Percentiles rank a stretch among this genome's conserved stretches.
These are phyloP conservation scores for Russula griseocarnosa DNA, from an alignment of 768 basidiomycete species.

Conservation along the genomic window DNA sequence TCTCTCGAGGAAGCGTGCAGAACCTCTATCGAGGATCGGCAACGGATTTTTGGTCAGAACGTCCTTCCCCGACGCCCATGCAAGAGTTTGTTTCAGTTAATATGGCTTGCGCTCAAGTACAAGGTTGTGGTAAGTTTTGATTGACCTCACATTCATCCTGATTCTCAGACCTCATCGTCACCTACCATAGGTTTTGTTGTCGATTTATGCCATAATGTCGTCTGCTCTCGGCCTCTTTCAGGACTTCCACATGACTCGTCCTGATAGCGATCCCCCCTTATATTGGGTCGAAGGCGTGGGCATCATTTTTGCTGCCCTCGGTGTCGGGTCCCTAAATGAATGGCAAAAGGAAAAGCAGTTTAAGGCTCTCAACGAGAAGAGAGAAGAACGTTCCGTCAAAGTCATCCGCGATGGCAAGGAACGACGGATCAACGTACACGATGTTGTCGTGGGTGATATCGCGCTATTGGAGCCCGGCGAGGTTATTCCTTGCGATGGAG, in stretches of 20 bases:
- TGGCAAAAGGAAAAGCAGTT: slow-evolving; percentile 99
- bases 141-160: slow-evolving; percentile 3
- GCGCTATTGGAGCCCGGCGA: slow-evolving; percentile 92
- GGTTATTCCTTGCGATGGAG: slow-evolving; percentile 91
- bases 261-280: slow-evolving; percentile 65
- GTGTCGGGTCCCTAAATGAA: slow-evolving; percentile 94
- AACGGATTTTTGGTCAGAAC: slow-evolving; percentile 51
- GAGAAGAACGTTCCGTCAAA: slow-evolving; percentile 89
- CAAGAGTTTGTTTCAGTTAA: slow-evolving; percentile 50
- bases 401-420: slow-evolving; percentile 41
- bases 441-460: slow-evolving; percentile 92
- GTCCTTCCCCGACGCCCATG: slow-evolving; percentile 44
- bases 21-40: slow-evolving; percentile 42
- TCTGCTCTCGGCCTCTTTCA: slow-evolving; percentile 92
- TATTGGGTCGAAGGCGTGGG: slow-evolving; percentile 97
- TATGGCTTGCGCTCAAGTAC: slow-evolving; percentile 62
- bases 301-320: slow-evolving; percentile 65
- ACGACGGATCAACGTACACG: slow-evolving; percentile 43
- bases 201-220: slow-evolving; percentile 88
- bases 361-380: slow-evolving; percentile 84
- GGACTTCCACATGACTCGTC: slow-evolving; percentile 72
- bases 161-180: slow-evolving; percentile 31
- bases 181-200: slow-evolving; percentile 73
- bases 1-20: slow-evolving; percentile 30
- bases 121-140: slow-evolving; percentile 51